Evolutionary conservation across 305 asterid genomes (phyloP).

Genomic region (Solanum hybrid): DNA sequence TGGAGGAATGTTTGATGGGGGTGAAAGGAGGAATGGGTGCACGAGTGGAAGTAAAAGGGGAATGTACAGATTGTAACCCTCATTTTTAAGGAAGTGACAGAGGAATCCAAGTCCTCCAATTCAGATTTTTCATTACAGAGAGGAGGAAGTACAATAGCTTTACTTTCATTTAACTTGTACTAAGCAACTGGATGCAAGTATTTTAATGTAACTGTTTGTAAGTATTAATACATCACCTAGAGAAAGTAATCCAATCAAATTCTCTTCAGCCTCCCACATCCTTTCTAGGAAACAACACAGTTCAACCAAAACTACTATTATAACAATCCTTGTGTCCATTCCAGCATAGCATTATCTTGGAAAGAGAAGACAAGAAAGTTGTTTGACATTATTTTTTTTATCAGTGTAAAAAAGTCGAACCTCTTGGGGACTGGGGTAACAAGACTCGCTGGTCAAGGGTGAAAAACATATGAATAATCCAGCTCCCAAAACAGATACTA

Average conservation of each 20-base stretch:
- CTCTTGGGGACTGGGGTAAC: neutral
- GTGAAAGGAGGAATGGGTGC: neutral
- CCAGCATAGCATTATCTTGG: neutral
- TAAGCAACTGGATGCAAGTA: neutral
- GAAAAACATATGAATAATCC: neutral
- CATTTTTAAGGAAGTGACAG: neutral
- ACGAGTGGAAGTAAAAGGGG: neutral
- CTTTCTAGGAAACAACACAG: neutral
- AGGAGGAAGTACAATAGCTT: neutral
- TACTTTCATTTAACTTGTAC: neutral
- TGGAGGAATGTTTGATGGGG: neutral
- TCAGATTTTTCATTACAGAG: neutral
- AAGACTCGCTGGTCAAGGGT: neutral
- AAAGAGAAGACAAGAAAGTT: neutral
- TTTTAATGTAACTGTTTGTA: neutral
- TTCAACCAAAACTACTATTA: neutral
- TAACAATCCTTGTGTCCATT: neutral
- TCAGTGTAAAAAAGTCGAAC: neutral
- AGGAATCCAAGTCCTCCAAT: neutral
- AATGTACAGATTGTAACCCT: neutral
- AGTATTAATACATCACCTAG: neutral
- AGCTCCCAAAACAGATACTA: neutral
- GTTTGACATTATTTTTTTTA: neutral
- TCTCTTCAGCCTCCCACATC: neutral
- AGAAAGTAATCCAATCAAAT: neutral